These are phyloP conservation scores for Hypoxylon sp. DNA, from an alignment of 2,329 filamentous ascomycete species.

Conservation along the genomic window DNA sequence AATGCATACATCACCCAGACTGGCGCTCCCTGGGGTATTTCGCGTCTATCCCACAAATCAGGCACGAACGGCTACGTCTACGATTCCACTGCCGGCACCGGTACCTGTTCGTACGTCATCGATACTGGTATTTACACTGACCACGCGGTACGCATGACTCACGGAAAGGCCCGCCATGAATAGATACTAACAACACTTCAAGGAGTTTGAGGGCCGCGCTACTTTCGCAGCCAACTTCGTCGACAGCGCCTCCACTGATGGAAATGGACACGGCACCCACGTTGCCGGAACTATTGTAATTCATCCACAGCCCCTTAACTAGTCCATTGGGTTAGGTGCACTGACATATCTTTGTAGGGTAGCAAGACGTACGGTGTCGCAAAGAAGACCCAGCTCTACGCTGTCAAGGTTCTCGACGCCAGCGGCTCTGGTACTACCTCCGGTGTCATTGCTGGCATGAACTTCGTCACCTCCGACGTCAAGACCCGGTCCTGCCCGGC, in stretches of 20 bases:
- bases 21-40: constrained; percentile 61
- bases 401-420: constrained; percentile 63
- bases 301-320: neutral
- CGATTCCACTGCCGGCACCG: constrained; percentile 59
- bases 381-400: constrained; percentile 60
- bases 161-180: neutral
- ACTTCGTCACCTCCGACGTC: constrained; percentile 63
- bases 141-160: constrained; percentile 56
- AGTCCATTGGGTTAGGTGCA: neutral
- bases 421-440: constrained; percentile 51
- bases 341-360: constrained; percentile 34
- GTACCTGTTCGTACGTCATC: constrained; percentile 66
- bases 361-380: constrained; percentile 61
- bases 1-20: constrained; percentile 55
- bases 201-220: constrained; percentile 62
- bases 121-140: constrained; percentile 67
- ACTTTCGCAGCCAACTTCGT: constrained; percentile 53
- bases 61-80: constrained; percentile 59
- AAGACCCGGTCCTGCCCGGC: constrained; percentile 57
- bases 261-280: constrained; percentile 64
- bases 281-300: constrained; percentile 60
- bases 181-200: constrained; percentile 36
- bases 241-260: constrained; percentile 55
- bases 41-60: constrained; percentile 60
- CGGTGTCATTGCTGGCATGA: constrained; percentile 54